Conservation (phyloP, 805 yeast genomes). For the Ogataea allantospora region DNA sequence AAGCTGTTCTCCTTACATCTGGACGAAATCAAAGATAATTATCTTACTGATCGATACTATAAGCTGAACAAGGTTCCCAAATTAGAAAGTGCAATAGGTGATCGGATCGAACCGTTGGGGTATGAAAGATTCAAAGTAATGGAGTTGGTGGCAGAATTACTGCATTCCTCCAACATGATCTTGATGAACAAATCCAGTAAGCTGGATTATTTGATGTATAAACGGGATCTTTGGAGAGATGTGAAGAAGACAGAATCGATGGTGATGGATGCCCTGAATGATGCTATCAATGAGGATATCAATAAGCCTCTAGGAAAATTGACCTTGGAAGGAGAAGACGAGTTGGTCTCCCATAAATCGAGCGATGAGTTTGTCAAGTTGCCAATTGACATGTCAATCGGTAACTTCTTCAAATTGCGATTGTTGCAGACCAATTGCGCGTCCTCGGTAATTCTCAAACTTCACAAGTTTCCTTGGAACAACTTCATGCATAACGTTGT, state of each 20-base stretch:
- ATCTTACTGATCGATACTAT: conserved; percentile 33
- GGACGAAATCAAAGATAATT: conserved; percentile 31
- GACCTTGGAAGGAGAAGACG: conserved; percentile 28
- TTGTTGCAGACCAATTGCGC: conserved; percentile 70
- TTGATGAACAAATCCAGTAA: conserved; percentile 69
- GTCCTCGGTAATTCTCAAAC: conserved; percentile 59
- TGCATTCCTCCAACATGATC: conserved; percentile 96
- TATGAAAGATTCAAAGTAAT: conserved; percentile 86
- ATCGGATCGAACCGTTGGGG: conserved; percentile 67
- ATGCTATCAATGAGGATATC: conserved; percentile 28
- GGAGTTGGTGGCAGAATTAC: conserved; percentile 86
- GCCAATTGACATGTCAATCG: conserved; percentile 45
- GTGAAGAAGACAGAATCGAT: conserved; percentile 44
- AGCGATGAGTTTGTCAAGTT: conserved; percentile 25
- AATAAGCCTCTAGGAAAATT: conserved; percentile 30
- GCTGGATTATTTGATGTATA: conserved; percentile 61
- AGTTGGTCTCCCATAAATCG: conserved; percentile 1
- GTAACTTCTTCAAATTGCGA: conserved; percentile 80
- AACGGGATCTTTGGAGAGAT: conserved; percentile 69
- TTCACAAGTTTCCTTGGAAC: conserved; percentile 90
- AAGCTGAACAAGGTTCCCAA: conserved; percentile 19
- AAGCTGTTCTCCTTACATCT: conserved; percentile 59
- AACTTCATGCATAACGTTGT: conserved; percentile 96
- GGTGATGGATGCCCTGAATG: conserved; percentile 36
- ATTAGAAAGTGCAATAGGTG: conserved; percentile 60